Conservation (phyloP, 2,329 filamentous ascomycete genomes). For the Stromatinia cepivora region DNA sequence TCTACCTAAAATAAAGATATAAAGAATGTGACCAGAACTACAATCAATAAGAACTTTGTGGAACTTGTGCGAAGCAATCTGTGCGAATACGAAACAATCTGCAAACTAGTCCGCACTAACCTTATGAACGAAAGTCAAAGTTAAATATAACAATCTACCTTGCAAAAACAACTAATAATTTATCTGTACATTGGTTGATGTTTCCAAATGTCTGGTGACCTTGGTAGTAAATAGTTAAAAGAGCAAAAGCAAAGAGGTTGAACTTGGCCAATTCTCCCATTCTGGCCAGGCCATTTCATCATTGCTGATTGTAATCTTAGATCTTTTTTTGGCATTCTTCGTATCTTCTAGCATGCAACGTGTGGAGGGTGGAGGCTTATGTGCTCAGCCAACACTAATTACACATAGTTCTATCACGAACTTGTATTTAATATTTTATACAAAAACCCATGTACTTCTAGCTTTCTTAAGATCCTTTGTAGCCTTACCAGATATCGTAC, state of each 20-base stretch:
- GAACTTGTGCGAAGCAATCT: neutral
- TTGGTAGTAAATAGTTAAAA: neutral
- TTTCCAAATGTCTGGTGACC: neutral
- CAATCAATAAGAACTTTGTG: neutral
- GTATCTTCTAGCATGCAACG: neutral
- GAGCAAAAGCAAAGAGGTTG: neutral
- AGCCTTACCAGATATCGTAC: neutral
- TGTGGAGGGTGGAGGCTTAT: neutral
- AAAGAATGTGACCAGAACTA: neutral
- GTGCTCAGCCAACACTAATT: neutral
- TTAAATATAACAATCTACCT: neutral
- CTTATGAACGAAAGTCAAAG: neutral
- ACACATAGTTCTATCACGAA: too few relatives aligned
- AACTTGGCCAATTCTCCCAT: neutral
- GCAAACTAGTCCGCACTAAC: neutral
- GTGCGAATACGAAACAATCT: neutral
- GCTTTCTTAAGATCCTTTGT: neutral
- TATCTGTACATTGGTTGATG: neutral
- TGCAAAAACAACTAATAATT: neutral
- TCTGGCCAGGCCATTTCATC: neutral
- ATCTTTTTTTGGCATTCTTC: neutral
- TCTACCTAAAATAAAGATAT: neutral
- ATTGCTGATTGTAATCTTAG: neutral
- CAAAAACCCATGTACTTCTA: too few relatives aligned
- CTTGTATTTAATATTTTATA: too few relatives aligned